Conservation (phyloP, 2,329 filamentous ascomycete species). For the Pleoardoris graminearum region DNA sequence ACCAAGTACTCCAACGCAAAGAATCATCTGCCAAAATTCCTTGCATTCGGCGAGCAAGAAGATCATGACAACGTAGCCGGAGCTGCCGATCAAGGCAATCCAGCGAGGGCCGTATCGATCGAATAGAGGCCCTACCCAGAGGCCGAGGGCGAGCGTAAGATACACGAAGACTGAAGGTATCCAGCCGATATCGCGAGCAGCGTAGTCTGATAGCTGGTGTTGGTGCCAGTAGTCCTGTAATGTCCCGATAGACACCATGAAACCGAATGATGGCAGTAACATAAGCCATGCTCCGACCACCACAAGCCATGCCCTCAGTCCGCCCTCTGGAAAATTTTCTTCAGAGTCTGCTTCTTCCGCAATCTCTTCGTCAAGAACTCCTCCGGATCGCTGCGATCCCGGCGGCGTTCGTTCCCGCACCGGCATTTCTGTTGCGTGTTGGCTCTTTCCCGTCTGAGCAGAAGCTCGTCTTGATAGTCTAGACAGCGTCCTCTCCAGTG, state of each 20-base stretch:
- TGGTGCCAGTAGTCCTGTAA: slow-evolving; percentile 78
- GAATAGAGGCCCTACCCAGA: slow-evolving; percentile 81
- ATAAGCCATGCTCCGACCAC: slow-evolving; percentile 43
- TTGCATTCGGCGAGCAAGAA: slow-evolving; percentile 40
- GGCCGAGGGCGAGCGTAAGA: slow-evolving; percentile 77
- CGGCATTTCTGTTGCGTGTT: slow-evolving; percentile 19
- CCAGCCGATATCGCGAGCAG: slow-evolving; percentile 72
- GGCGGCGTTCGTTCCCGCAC: slow-evolving; percentile 7
- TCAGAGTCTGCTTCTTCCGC: slow-evolving; percentile 23
- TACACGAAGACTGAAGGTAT: slow-evolving; percentile 87
- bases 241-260: slow-evolving; percentile 61
- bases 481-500: slow-evolving; percentile 15
- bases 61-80: slow-evolving; percentile 32
- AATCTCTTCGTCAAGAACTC: slow-evolving; percentile 13
- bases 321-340: slow-evolving; percentile 45
- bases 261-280: slow-evolving; percentile 41
- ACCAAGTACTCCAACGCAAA: slow-evolving; percentile 46
- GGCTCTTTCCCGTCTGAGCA: slow-evolving; percentile 2
- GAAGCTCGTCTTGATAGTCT: slow-evolving; percentile 13
- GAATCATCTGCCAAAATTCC: slow-evolving; percentile 50
- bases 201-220: slow-evolving; percentile 70
- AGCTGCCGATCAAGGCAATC: slow-evolving; percentile 37
- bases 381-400: neutral
- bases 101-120: slow-evolving; percentile 43
- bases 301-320: slow-evolving; percentile 47